Conservation (phyloP, 495 filamentous ascomycete genomes). For the Neurospora hispaniola region DNA sequence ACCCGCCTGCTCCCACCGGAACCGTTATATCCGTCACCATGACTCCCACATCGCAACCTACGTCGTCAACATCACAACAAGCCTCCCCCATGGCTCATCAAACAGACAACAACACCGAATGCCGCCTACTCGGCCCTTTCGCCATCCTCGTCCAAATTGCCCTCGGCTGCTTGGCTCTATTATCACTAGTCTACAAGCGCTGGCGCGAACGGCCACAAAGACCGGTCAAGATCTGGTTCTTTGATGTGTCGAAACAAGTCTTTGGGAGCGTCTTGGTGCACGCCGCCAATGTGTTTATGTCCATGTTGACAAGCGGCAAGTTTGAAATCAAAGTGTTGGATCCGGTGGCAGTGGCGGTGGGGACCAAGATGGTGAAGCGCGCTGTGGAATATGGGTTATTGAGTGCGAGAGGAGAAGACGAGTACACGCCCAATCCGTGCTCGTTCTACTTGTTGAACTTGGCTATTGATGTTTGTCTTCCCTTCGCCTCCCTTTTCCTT, state of each 20-base stretch:
- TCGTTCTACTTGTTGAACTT: constrained; percentile 92
- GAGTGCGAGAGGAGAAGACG: constrained; percentile 29
- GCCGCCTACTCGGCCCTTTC: constrained; percentile 72
- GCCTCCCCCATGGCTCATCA: constrained; percentile 16
- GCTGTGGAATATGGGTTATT: not conserved
- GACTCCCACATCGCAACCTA: constrained; percentile 8
- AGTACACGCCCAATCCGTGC: constrained; percentile 81
- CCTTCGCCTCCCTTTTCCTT: not conserved
- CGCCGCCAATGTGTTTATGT: constrained; percentile 85
- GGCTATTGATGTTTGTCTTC: constrained; percentile 79
- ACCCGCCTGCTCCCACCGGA: not conserved
- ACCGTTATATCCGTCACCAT: constrained; percentile 16
- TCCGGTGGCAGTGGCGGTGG: constrained; percentile 21
- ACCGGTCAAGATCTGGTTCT: constrained; percentile 89
- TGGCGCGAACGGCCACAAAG: constrained; percentile 86
- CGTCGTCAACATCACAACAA: constrained; percentile 1
- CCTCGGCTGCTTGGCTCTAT: constrained; percentile 71
- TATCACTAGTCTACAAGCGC: constrained; percentile 84
- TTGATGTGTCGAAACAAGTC: constrained; percentile 97
- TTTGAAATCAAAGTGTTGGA: constrained; percentile 42
- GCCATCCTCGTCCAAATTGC: constrained; percentile 82
- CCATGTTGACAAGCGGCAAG: constrained; percentile 80
- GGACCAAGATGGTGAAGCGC: constrained; percentile 18
- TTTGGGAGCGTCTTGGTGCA: constrained; percentile 86
- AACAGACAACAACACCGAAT: constrained; percentile 47